A percentile compares a stretch with the other conserved stretches of the same genome.
phyloP scores from a whole-genome alignment of 2,329 filamentous ascomycete species.

The Xylariales sp. region DNA sequence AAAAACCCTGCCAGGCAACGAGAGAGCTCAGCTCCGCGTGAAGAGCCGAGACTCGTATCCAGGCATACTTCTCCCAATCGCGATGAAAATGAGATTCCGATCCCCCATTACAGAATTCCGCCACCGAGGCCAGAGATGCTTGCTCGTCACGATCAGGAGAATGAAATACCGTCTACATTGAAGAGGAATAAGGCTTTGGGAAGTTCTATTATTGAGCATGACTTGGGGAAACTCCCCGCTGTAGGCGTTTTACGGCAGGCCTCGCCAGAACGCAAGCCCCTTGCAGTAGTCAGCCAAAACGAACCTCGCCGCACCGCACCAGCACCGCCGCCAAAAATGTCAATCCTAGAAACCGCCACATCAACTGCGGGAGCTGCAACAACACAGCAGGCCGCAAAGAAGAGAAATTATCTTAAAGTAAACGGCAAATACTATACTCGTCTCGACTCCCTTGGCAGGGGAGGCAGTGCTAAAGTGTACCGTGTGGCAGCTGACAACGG shows the following conservation, averaged over 20 bases:
- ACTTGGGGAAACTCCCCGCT: conserved; percentile 45
- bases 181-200: conserved; percentile 55
- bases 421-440: conserved; percentile 90
- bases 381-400: conserved; percentile 67
- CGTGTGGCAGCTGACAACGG: conserved; percentile 96
- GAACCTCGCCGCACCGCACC: conserved; percentile 77
- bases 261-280: conserved; percentile 53
- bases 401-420: conserved; percentile 77
- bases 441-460: conserved; percentile 84
- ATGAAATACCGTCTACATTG: conserved; percentile 69
- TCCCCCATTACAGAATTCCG: conserved; percentile 55
- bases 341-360: conserved; percentile 86
- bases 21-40: conserved; percentile 28
- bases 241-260: conserved; percentile 29
- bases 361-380: conserved; percentile 75
- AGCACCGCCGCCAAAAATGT: conserved; percentile 92
- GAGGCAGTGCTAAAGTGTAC: conserved; percentile 92
- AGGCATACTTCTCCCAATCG: conserved; percentile 24
- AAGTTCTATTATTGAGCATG: conserved; percentile 51
- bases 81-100: conserved; percentile 34
- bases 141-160: conserved; percentile 75
- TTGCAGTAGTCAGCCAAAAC: conserved; percentile 52
- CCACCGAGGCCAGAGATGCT: conserved; percentile 53
- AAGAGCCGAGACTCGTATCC: conserved; percentile 20
- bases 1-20: conserved; percentile 38